Evolutionary conservation across 2,329 filamentous ascomycete genomes (phyloP).

Genomic region (Cladorrhinum sp.): DNA sequence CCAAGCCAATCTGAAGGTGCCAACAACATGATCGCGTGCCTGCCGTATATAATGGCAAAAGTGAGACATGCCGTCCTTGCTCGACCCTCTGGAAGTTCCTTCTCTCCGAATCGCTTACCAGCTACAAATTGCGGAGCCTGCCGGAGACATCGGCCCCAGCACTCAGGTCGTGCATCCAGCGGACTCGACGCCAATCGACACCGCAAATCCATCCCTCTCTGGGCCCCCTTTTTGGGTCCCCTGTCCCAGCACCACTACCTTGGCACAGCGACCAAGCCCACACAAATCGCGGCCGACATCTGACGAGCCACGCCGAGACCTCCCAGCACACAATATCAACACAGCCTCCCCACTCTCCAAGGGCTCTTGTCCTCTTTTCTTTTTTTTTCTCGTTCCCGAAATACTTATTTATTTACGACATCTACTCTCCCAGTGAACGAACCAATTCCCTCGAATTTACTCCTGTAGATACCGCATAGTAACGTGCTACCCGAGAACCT

Average conservation of each 20-base stretch:
- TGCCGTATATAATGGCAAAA: slow-evolving; percentile 13
- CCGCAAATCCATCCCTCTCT: slow-evolving; percentile 21
- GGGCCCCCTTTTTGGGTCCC: not conserved
- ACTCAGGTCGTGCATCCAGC: slow-evolving; percentile 6
- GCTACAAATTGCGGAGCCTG: slow-evolving; percentile 6
- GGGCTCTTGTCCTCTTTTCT: not conserved
- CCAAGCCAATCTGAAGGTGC: not conserved
- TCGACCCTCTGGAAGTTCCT: not conserved
- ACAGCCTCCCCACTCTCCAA: slow-evolving; percentile 5
- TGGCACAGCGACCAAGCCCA: slow-evolving; percentile 14
- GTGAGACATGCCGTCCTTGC: not conserved
- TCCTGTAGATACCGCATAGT: not conserved
- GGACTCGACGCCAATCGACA: slow-evolving; percentile 18
- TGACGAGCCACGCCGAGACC: slow-evolving; percentile 17
- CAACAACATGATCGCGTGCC: slow-evolving; percentile 18
- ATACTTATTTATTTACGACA: not conserved
- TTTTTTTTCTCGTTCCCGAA: not conserved
- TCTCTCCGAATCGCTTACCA: not conserved
- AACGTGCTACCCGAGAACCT: slow-evolving; percentile 8
- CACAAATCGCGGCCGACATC: slow-evolving; percentile 2
- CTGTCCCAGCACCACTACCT: slow-evolving; percentile 12
- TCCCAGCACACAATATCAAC: slow-evolving; percentile 7
- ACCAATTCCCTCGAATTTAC: not conserved
- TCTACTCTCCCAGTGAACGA: not conserved
- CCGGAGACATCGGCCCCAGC: slow-evolving; percentile 15